Evolutionary conservation across 441 rosid species (phyloP).

Genomic region (Gossypium lobatum): DNA sequence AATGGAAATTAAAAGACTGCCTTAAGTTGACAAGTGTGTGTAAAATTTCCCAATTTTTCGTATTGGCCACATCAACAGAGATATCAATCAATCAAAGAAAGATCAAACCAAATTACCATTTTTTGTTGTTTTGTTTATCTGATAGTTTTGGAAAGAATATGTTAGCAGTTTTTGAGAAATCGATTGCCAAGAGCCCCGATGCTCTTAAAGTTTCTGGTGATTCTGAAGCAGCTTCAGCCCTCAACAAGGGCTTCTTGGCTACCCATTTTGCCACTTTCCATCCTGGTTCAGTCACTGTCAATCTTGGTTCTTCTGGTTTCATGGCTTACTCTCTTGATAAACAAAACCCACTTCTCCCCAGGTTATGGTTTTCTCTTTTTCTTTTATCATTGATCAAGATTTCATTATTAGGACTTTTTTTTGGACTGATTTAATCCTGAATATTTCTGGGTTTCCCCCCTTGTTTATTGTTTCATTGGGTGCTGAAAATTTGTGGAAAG

Average conservation of each 20-base stretch:
- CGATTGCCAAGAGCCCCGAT: conserved; percentile 79
- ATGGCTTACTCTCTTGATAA: conserved; percentile 62
- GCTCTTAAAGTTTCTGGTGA: conserved; percentile 52
- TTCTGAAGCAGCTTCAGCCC: conserved; percentile 41
- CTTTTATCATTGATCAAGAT: background rate
- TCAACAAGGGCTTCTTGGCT: conserved; percentile 60
- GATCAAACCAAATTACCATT: background rate
- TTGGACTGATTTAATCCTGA: background rate
- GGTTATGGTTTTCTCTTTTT: conserved; percentile 26
- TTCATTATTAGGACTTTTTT: background rate
- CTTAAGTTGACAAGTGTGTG: no score
- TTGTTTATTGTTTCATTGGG: background rate
- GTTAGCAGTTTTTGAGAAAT: conserved; percentile 81
- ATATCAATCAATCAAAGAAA: background rate
- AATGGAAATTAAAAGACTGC: no score
- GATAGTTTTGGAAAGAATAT: conserved; percentile 24
- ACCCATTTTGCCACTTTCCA: conserved; percentile 46
- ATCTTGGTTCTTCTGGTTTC: conserved; percentile 73
- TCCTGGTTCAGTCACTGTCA: conserved; percentile 58
- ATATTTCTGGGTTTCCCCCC: background rate
- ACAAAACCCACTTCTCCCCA: conserved; percentile 83
- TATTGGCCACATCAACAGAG: no score
- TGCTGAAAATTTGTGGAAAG: background rate
- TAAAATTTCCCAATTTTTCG: no score
- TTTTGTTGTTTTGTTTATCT: background rate